These are phyloP conservation scores for Kwoniella pini DNA, from an alignment of 768 basidiomycete species.

Conservation along the genomic window DNA sequence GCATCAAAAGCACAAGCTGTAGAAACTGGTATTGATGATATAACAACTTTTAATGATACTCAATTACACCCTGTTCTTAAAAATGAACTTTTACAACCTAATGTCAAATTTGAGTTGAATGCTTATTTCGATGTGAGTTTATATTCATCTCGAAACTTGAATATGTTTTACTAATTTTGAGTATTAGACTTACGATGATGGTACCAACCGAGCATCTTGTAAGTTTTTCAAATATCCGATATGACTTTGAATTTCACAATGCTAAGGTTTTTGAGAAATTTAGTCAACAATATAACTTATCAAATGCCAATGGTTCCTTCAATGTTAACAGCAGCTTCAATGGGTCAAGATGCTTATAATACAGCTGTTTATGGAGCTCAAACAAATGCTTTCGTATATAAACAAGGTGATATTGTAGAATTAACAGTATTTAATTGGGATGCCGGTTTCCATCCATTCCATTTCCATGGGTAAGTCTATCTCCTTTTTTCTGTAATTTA, in stretches of 20 bases:
- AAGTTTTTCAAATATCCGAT: slow-evolving; percentile 20
- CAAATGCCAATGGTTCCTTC: slow-evolving; percentile 62
- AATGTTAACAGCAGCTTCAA: slow-evolving; percentile 69
- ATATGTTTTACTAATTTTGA: no score
- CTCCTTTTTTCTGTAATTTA: not conserved
- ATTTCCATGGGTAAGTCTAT: slow-evolving; percentile 67
- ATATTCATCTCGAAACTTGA: not conserved
- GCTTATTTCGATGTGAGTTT: slow-evolving; percentile 65
- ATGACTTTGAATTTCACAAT: no score
- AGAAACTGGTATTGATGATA: slow-evolving; percentile 55
- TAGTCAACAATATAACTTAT: slow-evolving; percentile 22
- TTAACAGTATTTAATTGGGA: slow-evolving; percentile 60
- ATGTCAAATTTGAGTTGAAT: slow-evolving; percentile 66
- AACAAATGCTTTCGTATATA: slow-evolving; percentile 65
- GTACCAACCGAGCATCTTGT: slow-evolving; percentile 54
- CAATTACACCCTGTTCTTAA: slow-evolving; percentile 65
- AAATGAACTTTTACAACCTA: slow-evolving; percentile 59
- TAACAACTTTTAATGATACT: slow-evolving; percentile 52
- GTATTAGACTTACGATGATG: slow-evolving; percentile 61
- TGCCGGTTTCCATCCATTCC: slow-evolving; percentile 60
- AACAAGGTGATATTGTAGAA: slow-evolving; percentile 72
- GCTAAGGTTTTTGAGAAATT: not conserved
- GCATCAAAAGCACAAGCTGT: slow-evolving; percentile 61
- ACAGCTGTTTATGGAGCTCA: slow-evolving; percentile 71
- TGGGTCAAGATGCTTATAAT: slow-evolving; percentile 63